phyloP scores from a whole-genome alignment of 257 asterid genomes.

The Ophiorrhiza pumila region DNA sequence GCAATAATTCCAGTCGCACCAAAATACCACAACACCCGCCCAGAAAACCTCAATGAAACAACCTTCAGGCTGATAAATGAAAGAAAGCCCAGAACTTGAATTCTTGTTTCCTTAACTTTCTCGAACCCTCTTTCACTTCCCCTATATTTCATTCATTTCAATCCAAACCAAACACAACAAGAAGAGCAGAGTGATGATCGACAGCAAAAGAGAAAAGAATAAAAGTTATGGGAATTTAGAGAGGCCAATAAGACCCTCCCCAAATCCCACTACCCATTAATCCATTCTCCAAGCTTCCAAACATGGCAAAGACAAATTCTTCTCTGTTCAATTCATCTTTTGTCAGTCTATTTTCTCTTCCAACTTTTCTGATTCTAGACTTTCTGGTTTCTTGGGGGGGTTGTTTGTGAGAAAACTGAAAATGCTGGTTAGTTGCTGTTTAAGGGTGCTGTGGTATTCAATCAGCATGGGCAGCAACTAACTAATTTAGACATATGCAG shows the following conservation, averaged over 20 bases:
- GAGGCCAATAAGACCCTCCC: conserved; percentile 78
- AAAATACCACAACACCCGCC: conserved; percentile 1
- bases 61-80: background rate
- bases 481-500: conserved; percentile 14
- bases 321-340: conserved; percentile 16
- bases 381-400: conserved; percentile 13
- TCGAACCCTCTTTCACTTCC: background rate
- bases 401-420: conserved; percentile 7
- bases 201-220: background rate
- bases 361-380: conserved; percentile 12
- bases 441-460: background rate
- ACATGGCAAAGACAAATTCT: conserved; percentile 43
- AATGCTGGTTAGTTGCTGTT: conserved; percentile 9
- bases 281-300: conserved; percentile 47
- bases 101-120: conserved; percentile 9
- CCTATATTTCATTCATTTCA: background rate
- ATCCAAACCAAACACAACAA: background rate
- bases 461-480: background rate
- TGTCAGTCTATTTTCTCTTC: conserved; percentile 5
- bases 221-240: conserved; percentile 52
- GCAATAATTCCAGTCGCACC: background rate
- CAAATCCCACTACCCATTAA: conserved; percentile 66
- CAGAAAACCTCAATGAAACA: conserved; percentile 7
- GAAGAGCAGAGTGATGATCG: background rate
- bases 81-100: conserved; percentile 6